A percentile compares a stretch with the other conserved stretches of the same genome.
Conservation (phyloP, 106 monocot species). For the Alisma plantagoaquatica region DNA sequence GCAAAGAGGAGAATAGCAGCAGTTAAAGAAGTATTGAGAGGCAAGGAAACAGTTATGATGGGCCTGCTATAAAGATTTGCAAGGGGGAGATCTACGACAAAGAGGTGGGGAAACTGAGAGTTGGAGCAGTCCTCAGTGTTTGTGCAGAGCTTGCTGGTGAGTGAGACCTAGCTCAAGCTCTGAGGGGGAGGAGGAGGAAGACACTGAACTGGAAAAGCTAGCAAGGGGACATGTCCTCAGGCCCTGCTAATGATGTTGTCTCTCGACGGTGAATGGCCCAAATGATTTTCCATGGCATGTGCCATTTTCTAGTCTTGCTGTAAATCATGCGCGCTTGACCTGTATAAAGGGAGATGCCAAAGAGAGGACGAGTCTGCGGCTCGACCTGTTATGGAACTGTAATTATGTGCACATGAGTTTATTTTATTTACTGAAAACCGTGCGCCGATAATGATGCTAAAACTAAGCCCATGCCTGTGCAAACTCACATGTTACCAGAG, state of each 20-base stretch:
- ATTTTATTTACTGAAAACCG: not conserved
- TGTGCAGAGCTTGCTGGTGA: not conserved
- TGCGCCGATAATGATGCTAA: not conserved
- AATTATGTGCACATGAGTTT: not conserved
- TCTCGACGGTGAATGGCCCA: conserved; percentile 25
- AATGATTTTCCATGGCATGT: conserved; percentile 44
- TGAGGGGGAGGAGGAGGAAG: conserved; percentile 17
- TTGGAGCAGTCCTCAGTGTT: not conserved
- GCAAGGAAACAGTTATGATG: too few relatives aligned
- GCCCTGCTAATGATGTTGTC: conserved; percentile 53
- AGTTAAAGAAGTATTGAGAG: too few relatives aligned
- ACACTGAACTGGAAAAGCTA: too few relatives aligned
- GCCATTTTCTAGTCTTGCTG: conserved; percentile 7
- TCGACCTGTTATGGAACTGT: too few relatives aligned
- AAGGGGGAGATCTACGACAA: not conserved
- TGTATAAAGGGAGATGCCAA: too few relatives aligned
- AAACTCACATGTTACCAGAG: not conserved
- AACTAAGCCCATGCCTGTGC: not conserved
- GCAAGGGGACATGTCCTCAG: too few relatives aligned
- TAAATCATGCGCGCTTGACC: conserved; percentile 13
- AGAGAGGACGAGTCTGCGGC: too few relatives aligned
- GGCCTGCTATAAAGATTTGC: not conserved
- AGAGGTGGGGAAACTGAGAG: conserved; percentile 17
- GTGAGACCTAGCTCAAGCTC: conserved; percentile 9
- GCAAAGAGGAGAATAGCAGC: too few relatives aligned